These are phyloP conservation scores for Epichloe coenophiala DNA, from an alignment of 2,329 filamentous ascomycete species.

Conservation along the genomic window DNA sequence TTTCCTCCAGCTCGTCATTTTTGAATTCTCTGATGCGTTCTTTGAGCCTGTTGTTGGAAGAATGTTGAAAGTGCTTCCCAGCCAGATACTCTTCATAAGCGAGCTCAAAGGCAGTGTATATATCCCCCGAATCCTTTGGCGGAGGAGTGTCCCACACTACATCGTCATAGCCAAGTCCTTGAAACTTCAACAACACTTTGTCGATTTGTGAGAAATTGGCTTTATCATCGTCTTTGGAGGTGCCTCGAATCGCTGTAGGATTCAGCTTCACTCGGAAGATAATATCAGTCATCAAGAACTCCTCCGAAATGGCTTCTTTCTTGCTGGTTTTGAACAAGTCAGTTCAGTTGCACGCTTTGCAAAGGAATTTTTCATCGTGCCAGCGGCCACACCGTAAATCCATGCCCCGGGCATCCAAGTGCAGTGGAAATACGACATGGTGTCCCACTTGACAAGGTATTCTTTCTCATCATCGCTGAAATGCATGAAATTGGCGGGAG, in stretches of 20 bases:
- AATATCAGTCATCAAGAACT: conserved; percentile 75
- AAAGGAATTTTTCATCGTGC: conserved; percentile 60
- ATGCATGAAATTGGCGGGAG: conserved; percentile 29
- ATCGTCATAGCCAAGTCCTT: conserved; percentile 83
- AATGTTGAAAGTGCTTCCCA: conserved; percentile 56
- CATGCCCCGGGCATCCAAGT: conserved; percentile 82
- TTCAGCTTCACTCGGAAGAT: conserved; percentile 63
- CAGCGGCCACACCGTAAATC: conserved; percentile 59
- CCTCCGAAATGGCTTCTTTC: conserved; percentile 74
- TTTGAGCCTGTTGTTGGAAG: conserved; percentile 45
- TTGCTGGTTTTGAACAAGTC: conserved; percentile 50
- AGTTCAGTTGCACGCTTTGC: conserved; percentile 51
- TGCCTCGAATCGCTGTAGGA: conserved; percentile 30
- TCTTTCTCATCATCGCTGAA: conserved; percentile 56
- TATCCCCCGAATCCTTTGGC: conserved; percentile 42
- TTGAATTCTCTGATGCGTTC: conserved; percentile 58
- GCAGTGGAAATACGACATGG: conserved; percentile 67
- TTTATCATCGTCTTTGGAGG: conserved; percentile 56
- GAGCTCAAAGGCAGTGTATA: conserved; percentile 66
- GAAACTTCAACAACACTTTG: conserved; percentile 75
- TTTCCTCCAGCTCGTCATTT: conserved; percentile 50
- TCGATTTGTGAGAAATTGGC: conserved; percentile 58
- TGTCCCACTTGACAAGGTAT: conserved; percentile 83
- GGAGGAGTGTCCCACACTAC: conserved; percentile 82
- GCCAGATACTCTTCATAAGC: conserved; percentile 81